phyloP scores from a whole-genome alignment of 108 stramenopile genomes.

The Fistulifera pelliculosa region DNA sequence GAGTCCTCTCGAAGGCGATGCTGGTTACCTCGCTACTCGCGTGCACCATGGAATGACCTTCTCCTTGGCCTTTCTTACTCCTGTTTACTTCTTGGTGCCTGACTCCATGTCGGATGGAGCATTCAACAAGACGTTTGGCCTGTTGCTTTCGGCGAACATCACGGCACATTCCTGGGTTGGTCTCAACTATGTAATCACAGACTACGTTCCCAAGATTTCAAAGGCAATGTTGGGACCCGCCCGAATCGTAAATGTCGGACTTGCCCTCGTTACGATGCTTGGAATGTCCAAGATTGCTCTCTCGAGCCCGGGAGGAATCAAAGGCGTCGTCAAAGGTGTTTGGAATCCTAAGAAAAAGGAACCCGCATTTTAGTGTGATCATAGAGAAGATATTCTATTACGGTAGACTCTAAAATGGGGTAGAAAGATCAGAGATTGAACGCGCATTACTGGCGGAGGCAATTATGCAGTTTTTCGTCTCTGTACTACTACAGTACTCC shows the following conservation, averaged over 20 bases:
- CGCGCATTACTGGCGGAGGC: too few relatives aligned
- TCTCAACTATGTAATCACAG: slow-evolving; percentile 87
- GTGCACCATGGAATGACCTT: slow-evolving; percentile 60
- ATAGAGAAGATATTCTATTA: not conserved
- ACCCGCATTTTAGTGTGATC: not conserved
- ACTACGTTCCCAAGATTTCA: slow-evolving; percentile 85
- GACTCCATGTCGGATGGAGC: slow-evolving; percentile 46
- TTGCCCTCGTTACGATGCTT: slow-evolving; percentile 51
- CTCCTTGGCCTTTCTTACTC: slow-evolving; percentile 51
- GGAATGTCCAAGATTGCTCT: slow-evolving; percentile 56
- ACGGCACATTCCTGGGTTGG: slow-evolving; percentile 85
- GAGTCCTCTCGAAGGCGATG: slow-evolving; percentile 56
- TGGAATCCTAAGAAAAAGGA: slow-evolving; percentile 53
- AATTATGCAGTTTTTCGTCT: too few relatives aligned
- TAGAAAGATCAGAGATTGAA: too few relatives aligned
- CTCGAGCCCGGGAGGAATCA: slow-evolving; percentile 57
- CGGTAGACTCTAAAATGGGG: not conserved
- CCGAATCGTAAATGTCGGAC: slow-evolving; percentile 56
- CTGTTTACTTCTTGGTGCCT: slow-evolving; percentile 55
- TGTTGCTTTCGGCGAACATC: slow-evolving; percentile 57
- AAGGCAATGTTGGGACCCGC: slow-evolving; percentile 62
- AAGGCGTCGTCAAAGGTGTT: slow-evolving; percentile 59
- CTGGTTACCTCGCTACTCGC: slow-evolving; percentile 65
- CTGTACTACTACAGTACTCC: too few relatives aligned
- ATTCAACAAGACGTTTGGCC: slow-evolving; percentile 62